These are phyloP conservation scores for Dipodascus albidus DNA, from an alignment of 805 yeast genomes.

Conservation along the genomic window DNA sequence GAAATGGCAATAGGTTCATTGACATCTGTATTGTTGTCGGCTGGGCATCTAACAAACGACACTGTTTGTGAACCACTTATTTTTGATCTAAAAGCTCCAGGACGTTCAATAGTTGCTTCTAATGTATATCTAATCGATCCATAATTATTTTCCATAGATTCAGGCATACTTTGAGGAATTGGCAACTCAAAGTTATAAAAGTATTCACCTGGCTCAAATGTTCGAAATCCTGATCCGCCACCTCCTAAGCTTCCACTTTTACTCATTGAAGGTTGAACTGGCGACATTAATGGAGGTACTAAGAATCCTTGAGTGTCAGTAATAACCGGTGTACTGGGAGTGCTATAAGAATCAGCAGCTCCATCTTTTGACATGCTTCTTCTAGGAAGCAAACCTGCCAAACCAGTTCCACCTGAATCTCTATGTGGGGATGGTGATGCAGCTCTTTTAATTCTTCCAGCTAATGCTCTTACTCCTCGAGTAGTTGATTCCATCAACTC, in stretches of 20 bases:
- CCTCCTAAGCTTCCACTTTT: not conserved
- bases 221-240: conserved; percentile 27
- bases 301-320: not conserved
- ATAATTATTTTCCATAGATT: conserved; percentile 63
- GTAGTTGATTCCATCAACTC: not conserved
- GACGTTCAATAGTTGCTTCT: conserved; percentile 59
- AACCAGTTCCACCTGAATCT: conserved; percentile 7
- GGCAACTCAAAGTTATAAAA: conserved; percentile 87
- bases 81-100: conserved; percentile 79
- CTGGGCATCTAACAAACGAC: conserved; percentile 59
- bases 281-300: not conserved
- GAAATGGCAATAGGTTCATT: conserved; percentile 87
- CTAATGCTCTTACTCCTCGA: conserved; percentile 11
- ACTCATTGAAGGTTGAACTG: not conserved
- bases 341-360: conserved; percentile 11
- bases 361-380: conserved; percentile 19
- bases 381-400: conserved; percentile 12
- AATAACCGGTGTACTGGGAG: conserved; percentile 10
- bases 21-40: conserved; percentile 71
- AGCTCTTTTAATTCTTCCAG: conserved; percentile 14
- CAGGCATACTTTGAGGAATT: conserved; percentile 73
- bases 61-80: conserved; percentile 54
- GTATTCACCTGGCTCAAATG: conserved; percentile 81
- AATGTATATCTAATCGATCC: conserved; percentile 67
- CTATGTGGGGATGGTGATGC: conserved; percentile 15